Evolutionary conservation across 805 yeast species (phyloP).

Genomic region (Ogataea nitratoaversa): DNA sequence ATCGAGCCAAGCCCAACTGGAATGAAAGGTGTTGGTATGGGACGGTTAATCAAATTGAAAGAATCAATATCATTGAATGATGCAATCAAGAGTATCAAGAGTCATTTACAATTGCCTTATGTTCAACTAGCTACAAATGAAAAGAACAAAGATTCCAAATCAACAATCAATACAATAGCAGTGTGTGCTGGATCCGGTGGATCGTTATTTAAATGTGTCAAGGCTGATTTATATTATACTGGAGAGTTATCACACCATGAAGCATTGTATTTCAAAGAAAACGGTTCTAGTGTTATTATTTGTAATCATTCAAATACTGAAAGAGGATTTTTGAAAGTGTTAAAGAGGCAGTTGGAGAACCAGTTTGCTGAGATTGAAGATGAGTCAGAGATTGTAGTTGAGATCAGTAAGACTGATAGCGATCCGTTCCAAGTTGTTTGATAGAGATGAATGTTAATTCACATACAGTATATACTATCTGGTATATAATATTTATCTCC

Average conservation of each 20-base stretch:
- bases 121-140: slow-evolving; percentile 56
- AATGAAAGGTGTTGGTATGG: slow-evolving; percentile 69
- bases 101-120: slow-evolving; percentile 43
- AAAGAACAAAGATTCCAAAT: slow-evolving; percentile 26
- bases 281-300: slow-evolving; percentile 65
- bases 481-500: no score
- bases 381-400: slow-evolving; percentile 34
- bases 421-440: slow-evolving; percentile 50
- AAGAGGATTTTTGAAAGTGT: slow-evolving; percentile 65
- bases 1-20: slow-evolving; percentile 41
- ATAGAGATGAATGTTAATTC: background rate
- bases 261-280: slow-evolving; percentile 64
- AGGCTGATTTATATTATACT: slow-evolving; percentile 71
- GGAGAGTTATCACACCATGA: slow-evolving; percentile 97
- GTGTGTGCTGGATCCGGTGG: slow-evolving; percentile 96
- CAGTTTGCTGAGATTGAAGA: slow-evolving; percentile 34
- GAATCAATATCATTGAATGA: slow-evolving; percentile 39
- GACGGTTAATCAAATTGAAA: slow-evolving; percentile 56
- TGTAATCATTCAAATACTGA: slow-evolving; percentile 94
- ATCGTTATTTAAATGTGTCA: slow-evolving; percentile 57
- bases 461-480: no score
- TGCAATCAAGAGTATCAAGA: slow-evolving; percentile 51
- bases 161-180: slow-evolving; percentile 58
- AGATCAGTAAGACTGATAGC: slow-evolving; percentile 50
- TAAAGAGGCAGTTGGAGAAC: slow-evolving; percentile 44